Percentiles rank a stretch among this genome's conserved stretches.
These are phyloP conservation scores for Boletus tomentosulus DNA, from an alignment of 768 basidiomycete species.

Conservation along the genomic window DNA sequence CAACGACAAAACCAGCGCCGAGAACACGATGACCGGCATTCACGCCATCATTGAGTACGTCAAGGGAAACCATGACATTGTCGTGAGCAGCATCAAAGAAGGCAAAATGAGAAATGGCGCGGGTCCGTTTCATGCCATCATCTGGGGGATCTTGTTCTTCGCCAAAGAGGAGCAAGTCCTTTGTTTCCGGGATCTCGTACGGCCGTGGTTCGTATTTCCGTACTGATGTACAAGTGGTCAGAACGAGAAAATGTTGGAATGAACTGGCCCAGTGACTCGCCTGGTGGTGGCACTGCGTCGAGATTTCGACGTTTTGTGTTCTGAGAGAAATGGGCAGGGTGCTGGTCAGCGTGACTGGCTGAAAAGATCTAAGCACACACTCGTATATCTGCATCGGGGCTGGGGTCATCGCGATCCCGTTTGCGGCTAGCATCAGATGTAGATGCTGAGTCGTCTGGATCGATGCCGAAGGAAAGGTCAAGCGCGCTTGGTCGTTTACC, in stretches of 20 bases:
- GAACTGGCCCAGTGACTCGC: slow-evolving; percentile 7
- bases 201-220: slow-evolving; percentile 35
- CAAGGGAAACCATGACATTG: slow-evolving; percentile 46
- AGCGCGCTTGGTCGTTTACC: slow-evolving; percentile 48
- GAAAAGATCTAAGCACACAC: slow-evolving; percentile 10
- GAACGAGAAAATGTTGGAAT: background rate
- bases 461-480: slow-evolving; percentile 48
- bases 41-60: slow-evolving; percentile 43
- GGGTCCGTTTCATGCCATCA: slow-evolving; percentile 47
- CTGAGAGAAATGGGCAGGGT: slow-evolving; percentile 4
- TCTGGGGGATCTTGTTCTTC: slow-evolving; percentile 38
- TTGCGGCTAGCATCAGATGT: slow-evolving; percentile 29
- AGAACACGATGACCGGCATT: slow-evolving; percentile 40
- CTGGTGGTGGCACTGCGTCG: slow-evolving; percentile 12
- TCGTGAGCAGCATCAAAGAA: slow-evolving; percentile 53
- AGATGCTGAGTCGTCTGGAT: slow-evolving; percentile 20
- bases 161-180: slow-evolving; percentile 35
- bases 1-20: slow-evolving; percentile 51
- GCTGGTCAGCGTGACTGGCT: background rate
- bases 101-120: slow-evolving; percentile 52
- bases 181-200: slow-evolving; percentile 35
- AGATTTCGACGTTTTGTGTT: slow-evolving; percentile 26
- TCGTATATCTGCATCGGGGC: slow-evolving; percentile 6
- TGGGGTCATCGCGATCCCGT: slow-evolving; percentile 15
- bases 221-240: slow-evolving; percentile 24